A percentile compares a stretch with the other conserved stretches of the same genome.
Evolutionary conservation across 2,329 filamentous ascomycete genomes (phyloP).

Genomic region (Drechmeria coniospora): DNA sequence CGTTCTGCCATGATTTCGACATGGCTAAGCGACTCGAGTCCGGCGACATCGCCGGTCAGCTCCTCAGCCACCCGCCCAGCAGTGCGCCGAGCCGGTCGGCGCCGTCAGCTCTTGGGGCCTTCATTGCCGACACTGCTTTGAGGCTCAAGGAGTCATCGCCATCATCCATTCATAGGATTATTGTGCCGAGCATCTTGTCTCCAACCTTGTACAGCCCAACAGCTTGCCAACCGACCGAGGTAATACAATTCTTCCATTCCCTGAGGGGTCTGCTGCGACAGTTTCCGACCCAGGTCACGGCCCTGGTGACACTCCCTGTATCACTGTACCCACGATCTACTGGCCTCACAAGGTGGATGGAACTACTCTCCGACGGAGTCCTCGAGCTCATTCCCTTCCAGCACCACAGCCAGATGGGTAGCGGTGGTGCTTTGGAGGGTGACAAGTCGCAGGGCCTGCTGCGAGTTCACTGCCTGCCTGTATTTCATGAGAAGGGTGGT

Average conservation of each 20-base stretch:
- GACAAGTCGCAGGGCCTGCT: conserved; percentile 74
- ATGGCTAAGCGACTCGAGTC: conserved; percentile 46
- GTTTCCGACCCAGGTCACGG: conserved; percentile 49
- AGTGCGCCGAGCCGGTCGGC: conserved; percentile 11
- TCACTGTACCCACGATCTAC: conserved; percentile 63
- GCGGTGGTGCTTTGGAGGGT: conserved; percentile 47
- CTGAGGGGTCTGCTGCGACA: conserved; percentile 61
- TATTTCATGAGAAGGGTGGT: conserved; percentile 79
- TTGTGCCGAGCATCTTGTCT: conserved; percentile 74
- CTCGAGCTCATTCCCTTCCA: conserved; percentile 63
- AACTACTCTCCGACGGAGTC: conserved; percentile 71
- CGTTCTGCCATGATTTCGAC: conserved; percentile 63
- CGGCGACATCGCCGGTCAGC: conserved; percentile 31
- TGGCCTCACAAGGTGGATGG: conserved; percentile 72
- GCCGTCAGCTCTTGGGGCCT: conserved; percentile 35
- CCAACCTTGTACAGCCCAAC: conserved; percentile 67
- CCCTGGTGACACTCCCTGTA: conserved; percentile 62
- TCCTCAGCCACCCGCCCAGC: conserved; percentile 34
- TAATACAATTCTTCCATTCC: conserved; percentile 69
- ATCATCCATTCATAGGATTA: conserved; percentile 57
- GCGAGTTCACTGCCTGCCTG: conserved; percentile 65
- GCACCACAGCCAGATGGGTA: conserved; percentile 38
- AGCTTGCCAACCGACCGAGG: conserved; percentile 51
- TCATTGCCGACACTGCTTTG: conserved; percentile 43
- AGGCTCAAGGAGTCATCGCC: conserved; percentile 42